A percentile compares a stretch with the other conserved stretches of the same genome.
Conservation (phyloP, 2,329 filamentous ascomycete genomes). For the Ramularia endophylla region DNA sequence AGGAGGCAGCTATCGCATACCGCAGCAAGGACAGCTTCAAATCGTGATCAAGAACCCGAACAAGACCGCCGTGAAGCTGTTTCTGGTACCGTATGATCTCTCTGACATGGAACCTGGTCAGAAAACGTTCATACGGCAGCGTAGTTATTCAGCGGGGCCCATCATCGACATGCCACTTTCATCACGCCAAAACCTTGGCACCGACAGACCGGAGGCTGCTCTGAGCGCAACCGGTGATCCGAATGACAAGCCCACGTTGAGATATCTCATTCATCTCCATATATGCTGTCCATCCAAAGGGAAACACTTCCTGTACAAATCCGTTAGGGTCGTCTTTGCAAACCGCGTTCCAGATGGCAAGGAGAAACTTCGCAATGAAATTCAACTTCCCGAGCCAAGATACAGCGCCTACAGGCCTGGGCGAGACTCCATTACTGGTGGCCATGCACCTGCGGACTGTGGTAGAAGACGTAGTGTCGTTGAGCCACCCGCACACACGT, state of each 20-base stretch:
- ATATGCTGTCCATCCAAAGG: slow-evolving; percentile 83
- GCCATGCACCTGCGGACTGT: slow-evolving; percentile 9
- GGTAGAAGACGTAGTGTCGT: slow-evolving; percentile 14
- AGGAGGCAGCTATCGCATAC: slow-evolving; percentile 88
- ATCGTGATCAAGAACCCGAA: slow-evolving; percentile 98
- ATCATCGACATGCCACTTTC: slow-evolving; percentile 65
- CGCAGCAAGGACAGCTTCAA: slow-evolving; percentile 87
- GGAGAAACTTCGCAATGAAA: slow-evolving; percentile 84
- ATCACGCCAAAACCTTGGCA: slow-evolving; percentile 43
- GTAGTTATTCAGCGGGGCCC: slow-evolving; percentile 82
- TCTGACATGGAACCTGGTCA: slow-evolving; percentile 87
- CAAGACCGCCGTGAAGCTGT: slow-evolving; percentile 95
- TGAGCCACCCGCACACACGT: slow-evolving; percentile 6
- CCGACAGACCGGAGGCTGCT: slow-evolving; percentile 48
- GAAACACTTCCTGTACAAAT: slow-evolving; percentile 85
- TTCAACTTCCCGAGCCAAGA: slow-evolving; percentile 79
- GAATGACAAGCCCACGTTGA: slow-evolving; percentile 65
- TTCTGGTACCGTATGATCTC: slow-evolving; percentile 88
- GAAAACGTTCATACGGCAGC: slow-evolving; percentile 93
- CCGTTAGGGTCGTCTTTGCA: slow-evolving; percentile 89
- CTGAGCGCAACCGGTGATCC: slow-evolving; percentile 45
- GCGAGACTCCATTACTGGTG: slow-evolving; percentile 34
- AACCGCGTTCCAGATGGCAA: slow-evolving; percentile 95
- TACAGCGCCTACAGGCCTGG: slow-evolving; percentile 76
- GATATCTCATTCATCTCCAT: slow-evolving; percentile 88